These are phyloP conservation scores for Hibiscus mutabilis DNA, from an alignment of 345 rosid genomes.

Conservation along the genomic window DNA sequence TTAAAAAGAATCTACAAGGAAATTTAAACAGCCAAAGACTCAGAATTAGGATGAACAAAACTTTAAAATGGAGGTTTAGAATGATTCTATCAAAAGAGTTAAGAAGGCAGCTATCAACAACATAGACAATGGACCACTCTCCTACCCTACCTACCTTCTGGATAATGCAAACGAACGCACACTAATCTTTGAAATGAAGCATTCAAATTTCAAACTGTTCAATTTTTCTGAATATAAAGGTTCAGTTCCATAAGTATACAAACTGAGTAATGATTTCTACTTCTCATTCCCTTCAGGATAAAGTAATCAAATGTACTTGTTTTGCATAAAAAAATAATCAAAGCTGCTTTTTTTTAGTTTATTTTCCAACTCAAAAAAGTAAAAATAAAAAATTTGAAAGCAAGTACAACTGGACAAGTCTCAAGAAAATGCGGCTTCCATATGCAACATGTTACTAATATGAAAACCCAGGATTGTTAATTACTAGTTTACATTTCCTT, in stretches of 20 bases:
- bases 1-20: background rate
- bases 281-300: slow-evolving; percentile 13
- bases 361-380: slow-evolving; percentile 28
- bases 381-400: slow-evolving; percentile 1
- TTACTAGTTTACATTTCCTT: background rate
- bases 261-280: slow-evolving; percentile 3
- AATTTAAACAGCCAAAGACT: background rate
- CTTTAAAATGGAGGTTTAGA: background rate
- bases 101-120: slow-evolving; percentile 5
- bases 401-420: slow-evolving; percentile 43
- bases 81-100: slow-evolving; percentile 7
- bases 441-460: background rate
- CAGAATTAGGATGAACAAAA: background rate
- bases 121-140: slow-evolving; percentile 6
- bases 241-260: slow-evolving; percentile 4
- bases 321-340: background rate
- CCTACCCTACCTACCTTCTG: background rate
- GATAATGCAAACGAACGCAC: background rate
- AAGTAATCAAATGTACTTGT: slow-evolving; percentile 12
- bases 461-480: background rate
- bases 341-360: slow-evolving; percentile 16
- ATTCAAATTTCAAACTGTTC: slow-evolving; percentile 5
- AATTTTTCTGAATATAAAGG: slow-evolving; percentile 6
- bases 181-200: background rate
- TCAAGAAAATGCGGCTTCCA: slow-evolving; percentile 70